These are phyloP conservation scores for Microsporum audouinii DNA, from an alignment of 2,329 filamentous ascomycete genomes.

Conservation along the genomic window DNA sequence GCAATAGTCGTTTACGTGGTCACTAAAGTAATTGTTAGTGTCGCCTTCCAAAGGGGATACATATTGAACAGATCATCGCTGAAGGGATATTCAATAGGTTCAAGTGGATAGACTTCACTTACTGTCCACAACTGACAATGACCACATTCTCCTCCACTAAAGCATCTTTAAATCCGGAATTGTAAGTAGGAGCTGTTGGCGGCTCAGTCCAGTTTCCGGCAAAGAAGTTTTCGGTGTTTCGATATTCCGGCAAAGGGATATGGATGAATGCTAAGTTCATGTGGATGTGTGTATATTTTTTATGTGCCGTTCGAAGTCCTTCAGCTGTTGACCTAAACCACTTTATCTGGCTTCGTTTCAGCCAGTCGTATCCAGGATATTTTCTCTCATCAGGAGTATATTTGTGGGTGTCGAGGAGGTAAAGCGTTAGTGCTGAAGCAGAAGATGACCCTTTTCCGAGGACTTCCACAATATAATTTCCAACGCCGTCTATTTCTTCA, in stretches of 20 bases:
- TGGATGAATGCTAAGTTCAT: conserved; percentile 97
- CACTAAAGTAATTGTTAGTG: conserved; percentile 37
- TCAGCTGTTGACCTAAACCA: conserved; percentile 81
- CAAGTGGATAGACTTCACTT: conserved; percentile 29
- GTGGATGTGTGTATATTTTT: conserved; percentile 79
- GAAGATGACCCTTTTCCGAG: conserved; percentile 68
- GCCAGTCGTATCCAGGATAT: conserved; percentile 92
- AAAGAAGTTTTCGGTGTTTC: conserved; percentile 45
- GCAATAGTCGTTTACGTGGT: conserved; percentile 97
- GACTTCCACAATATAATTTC: conserved; percentile 90
- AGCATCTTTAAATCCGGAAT: conserved; percentile 85
- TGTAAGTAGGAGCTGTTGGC: conserved; percentile 78
- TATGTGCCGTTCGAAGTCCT: conserved; percentile 62
- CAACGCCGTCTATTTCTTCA: conserved; percentile 72
- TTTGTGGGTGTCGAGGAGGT: conserved; percentile 83
- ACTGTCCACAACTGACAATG: conserved; percentile 86
- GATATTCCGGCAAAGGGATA: conserved; percentile 87
- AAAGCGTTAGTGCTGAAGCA: conserved; percentile 83
- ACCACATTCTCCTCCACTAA: conserved; percentile 74
- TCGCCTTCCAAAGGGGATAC: background rate
- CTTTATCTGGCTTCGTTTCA: conserved; percentile 84
- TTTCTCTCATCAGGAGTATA: conserved; percentile 83
- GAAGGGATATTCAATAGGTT: background rate
- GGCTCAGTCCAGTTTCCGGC: conserved; percentile 69
- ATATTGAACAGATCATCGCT: background rate